phyloP scores from a whole-genome alignment of 2,329 filamentous ascomycete genomes.

The Pyricularia sp. region DNA sequence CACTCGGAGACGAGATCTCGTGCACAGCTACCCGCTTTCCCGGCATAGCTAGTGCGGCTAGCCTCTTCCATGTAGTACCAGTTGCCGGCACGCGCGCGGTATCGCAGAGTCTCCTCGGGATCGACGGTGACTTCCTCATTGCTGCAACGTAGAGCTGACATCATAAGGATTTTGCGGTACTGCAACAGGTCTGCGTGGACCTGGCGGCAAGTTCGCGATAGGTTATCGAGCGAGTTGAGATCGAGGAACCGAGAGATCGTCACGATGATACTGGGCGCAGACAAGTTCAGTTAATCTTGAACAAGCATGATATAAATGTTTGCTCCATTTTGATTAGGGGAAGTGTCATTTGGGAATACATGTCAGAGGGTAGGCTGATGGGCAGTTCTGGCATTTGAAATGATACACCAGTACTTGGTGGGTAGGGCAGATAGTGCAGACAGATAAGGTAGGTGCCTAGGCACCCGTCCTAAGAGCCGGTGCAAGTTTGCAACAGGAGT shows the following conservation, averaged over 20 bases:
- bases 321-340: not conserved
- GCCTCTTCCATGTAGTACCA: conserved; percentile 48
- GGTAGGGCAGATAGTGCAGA: not conserved
- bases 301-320: not conserved
- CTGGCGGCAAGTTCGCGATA: conserved; percentile 70
- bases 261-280: conserved; percentile 51
- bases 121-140: conserved; percentile 51
- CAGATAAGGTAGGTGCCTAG: not conserved
- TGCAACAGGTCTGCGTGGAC: conserved; percentile 67
- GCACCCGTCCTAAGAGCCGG: not conserved
- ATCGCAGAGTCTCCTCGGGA: conserved; percentile 42
- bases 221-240: conserved; percentile 71
- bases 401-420: not conserved
- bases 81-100: conserved; percentile 42
- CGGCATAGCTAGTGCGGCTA: conserved; percentile 31
- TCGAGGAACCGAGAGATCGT: conserved; percentile 68
- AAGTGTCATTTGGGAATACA: not conserved
- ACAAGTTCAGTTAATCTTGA: conserved; percentile 1
- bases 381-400: not conserved
- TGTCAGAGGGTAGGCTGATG: not conserved
- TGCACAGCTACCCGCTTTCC: conserved; percentile 68
- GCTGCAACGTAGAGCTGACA: conserved; percentile 64
- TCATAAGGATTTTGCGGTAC: conserved; percentile 60
- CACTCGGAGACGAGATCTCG: conserved; percentile 79
- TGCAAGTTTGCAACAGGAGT: not conserved